phyloP scores from a whole-genome alignment of 805 yeast species.

The Saccharomycopsis malanga region DNA sequence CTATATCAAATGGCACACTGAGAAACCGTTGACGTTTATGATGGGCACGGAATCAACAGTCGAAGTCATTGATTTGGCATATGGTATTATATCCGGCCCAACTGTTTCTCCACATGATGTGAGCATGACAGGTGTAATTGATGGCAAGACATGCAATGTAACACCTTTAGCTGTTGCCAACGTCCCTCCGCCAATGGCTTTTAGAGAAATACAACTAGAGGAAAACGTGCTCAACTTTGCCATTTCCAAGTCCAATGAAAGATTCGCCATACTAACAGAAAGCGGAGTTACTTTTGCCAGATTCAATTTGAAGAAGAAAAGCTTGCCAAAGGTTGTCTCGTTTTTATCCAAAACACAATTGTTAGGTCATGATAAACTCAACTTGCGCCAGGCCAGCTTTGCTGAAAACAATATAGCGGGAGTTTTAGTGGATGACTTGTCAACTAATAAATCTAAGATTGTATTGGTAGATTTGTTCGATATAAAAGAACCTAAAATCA shows the following conservation, averaged over 20 bases:
- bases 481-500: slow-evolving; percentile 34
- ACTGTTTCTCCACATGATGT: slow-evolving; percentile 57
- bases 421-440: slow-evolving; percentile 44
- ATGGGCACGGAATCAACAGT: slow-evolving; percentile 48
- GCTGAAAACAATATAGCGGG: slow-evolving; percentile 45
- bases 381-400: slow-evolving; percentile 58
- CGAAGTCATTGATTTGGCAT: slow-evolving; percentile 61
- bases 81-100: slow-evolving; percentile 61
- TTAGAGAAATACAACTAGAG: slow-evolving; percentile 52
- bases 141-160: slow-evolving; percentile 60
- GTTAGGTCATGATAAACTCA: slow-evolving; percentile 10
- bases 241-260: slow-evolving; percentile 49
- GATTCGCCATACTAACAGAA: slow-evolving; percentile 39
- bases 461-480: slow-evolving; percentile 43
- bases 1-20: slow-evolving; percentile 79
- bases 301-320: slow-evolving; percentile 7
- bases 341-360: not conserved
- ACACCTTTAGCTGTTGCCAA: slow-evolving; percentile 82
- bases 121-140: slow-evolving; percentile 77
- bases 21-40: slow-evolving; percentile 71
- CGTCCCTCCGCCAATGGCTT: slow-evolving; percentile 92
- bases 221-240: slow-evolving; percentile 59
- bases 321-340: slow-evolving; percentile 4
- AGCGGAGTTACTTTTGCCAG: slow-evolving; percentile 8
- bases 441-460: slow-evolving; percentile 40